Conservation (phyloP, 2,329 filamentous ascomycete species). For the Pseudogymnoascus sp. region DNA sequence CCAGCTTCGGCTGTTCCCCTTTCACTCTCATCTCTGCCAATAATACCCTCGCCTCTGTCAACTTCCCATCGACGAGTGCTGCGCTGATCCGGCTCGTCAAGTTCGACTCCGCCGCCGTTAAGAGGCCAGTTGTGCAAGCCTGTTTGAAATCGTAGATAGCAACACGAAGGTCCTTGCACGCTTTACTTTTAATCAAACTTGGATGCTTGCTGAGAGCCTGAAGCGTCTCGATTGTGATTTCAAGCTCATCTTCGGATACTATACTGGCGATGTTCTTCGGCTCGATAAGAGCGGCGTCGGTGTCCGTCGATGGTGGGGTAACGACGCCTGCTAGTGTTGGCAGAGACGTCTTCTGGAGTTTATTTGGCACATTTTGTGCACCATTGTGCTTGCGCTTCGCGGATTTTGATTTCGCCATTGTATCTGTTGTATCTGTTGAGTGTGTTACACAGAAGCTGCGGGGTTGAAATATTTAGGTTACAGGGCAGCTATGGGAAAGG, state of each 20-base stretch:
- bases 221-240: constrained; percentile 58
- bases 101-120: constrained; percentile 48
- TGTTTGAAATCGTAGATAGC: constrained; percentile 63
- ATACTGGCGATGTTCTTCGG: constrained; percentile 44
- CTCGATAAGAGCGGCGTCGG: constrained; percentile 34
- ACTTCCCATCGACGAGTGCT: constrained; percentile 56
- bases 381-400: constrained; percentile 2
- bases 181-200: constrained; percentile 56
- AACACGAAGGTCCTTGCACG: constrained; percentile 55
- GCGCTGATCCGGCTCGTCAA: constrained; percentile 58
- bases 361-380: neutral
- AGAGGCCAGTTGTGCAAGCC: constrained; percentile 58
- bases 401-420: constrained; percentile 4
- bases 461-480: neutral
- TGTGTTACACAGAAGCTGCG: neutral
- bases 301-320: constrained; percentile 44
- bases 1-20: constrained; percentile 56
- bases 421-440: neutral
- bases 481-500: neutral
- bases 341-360: neutral
- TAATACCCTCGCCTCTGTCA: constrained; percentile 54
- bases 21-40: constrained; percentile 63
- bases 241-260: constrained; percentile 56
- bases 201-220: constrained; percentile 50
- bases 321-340: constrained; percentile 26